Conservation (phyloP, 1,284 basidiomycete species). For the Rhodotorula sp. region DNA sequence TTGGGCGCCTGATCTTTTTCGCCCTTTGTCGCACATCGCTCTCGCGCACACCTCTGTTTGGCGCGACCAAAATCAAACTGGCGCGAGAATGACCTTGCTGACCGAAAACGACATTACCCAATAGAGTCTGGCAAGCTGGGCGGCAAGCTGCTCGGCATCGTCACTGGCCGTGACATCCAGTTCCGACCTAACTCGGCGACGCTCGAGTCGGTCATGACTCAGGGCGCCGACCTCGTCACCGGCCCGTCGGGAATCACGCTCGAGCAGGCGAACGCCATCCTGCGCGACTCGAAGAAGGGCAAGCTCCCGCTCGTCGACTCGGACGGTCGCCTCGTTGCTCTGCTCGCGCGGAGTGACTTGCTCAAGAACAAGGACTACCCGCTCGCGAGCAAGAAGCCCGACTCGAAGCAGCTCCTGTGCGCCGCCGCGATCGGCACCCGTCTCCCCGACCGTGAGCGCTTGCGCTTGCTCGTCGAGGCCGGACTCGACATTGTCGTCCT, state of each 20-base stretch:
- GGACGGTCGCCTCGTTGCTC: constrained; percentile 72
- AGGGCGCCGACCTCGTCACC: constrained; percentile 67
- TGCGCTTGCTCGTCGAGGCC: constrained; percentile 82
- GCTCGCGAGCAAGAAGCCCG: constrained; percentile 85
- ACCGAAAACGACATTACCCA: constrained; percentile 12
- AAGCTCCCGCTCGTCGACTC: constrained; percentile 88
- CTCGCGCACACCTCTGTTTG: neutral
- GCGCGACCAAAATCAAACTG: neutral
- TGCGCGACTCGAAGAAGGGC: constrained; percentile 96
- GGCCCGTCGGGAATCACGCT: constrained; percentile 83
- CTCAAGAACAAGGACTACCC: constrained; percentile 98
- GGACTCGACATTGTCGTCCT: constrained; percentile 93
- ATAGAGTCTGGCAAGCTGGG: constrained; percentile 81
- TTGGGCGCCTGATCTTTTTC: constrained; percentile 47
- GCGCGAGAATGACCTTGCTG: neutral
- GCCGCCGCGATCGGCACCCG: constrained; percentile 97
- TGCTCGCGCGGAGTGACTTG: constrained; percentile 91
- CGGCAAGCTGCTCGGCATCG: constrained; percentile 92
- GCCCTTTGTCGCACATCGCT: constrained; percentile 25
- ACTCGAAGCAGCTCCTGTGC: constrained; percentile 93
- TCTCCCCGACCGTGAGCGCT: constrained; percentile 79
- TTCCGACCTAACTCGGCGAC: constrained; percentile 71
- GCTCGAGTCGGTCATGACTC: constrained; percentile 88
- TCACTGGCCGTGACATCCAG: constrained; percentile 94
- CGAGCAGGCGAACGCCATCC: constrained; percentile 85